Evolutionary conservation across 1,284 basidiomycete genomes (phyloP).

Genomic region (Peniophora sp.): DNA sequence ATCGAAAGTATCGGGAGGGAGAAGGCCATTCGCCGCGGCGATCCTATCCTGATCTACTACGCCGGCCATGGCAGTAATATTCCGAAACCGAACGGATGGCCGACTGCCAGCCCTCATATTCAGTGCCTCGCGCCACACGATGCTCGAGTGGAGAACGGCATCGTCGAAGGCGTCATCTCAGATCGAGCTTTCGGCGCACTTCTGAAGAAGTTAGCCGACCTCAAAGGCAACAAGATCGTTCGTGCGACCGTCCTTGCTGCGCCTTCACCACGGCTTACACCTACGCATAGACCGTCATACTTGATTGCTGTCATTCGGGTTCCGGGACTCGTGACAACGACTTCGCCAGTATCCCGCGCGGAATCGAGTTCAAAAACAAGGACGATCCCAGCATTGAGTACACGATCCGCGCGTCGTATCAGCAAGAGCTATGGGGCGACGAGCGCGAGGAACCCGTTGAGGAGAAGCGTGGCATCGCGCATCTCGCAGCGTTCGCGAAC

Average conservation of each 20-base stretch:
- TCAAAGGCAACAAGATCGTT: conserved; percentile 28
- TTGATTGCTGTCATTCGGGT: conserved; percentile 31
- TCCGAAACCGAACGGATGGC: not conserved
- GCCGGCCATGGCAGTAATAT: conserved; percentile 24
- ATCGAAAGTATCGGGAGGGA: conserved; percentile 14
- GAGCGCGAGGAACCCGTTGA: too few relatives aligned
- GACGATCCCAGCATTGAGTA: too few relatives aligned
- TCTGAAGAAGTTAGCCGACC: not conserved
- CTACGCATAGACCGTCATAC: conserved; percentile 24
- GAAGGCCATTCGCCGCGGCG: conserved; percentile 15
- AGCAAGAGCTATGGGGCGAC: too few relatives aligned
- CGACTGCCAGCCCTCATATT: not conserved
- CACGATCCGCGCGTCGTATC: too few relatives aligned
- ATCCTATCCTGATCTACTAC: conserved; percentile 27
- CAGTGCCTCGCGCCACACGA: not conserved
- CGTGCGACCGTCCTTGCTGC: conserved; percentile 9
- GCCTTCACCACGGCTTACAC: not conserved
- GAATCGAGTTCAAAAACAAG: too few relatives aligned
- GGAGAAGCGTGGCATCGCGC: too few relatives aligned
- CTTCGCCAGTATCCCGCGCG: too few relatives aligned
- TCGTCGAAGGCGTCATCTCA: not conserved
- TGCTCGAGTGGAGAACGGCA: not conserved
- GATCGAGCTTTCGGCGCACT: not conserved
- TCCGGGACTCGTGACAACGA: conserved; percentile 14
- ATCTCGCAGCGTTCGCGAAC: too few relatives aligned